Base-by-base conservation (phyloP, 805 yeast species). In the Candida piceae region DNA sequence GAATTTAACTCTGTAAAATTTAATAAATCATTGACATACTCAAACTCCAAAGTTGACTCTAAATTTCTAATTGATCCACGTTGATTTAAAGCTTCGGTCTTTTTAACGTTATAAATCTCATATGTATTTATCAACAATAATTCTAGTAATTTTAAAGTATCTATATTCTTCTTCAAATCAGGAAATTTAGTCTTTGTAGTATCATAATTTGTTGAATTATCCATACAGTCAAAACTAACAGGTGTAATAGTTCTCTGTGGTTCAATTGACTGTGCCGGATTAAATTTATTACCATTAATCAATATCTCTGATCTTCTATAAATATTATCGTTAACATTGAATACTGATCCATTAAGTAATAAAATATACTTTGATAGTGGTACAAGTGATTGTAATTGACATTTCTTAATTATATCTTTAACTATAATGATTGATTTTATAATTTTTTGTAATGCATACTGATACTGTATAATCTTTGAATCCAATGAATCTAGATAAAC, bases 391-490 rank as follows among this genome's bases (percentile, higher is more conserved):
- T 44, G 41, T 3, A 49, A 38, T 4, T 47, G 42, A 11, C 41
- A 56, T 38, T 19, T 46, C 39, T 31, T 41, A 35, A 34, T 45
- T 40, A 30, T 45, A 32, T 13, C 49, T 43, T 40, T 58, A 40
- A 69, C 42, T 1, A 50, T 34, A 17, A 46, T 55, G n/a, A 72
- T 46, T 31, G 72, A 53, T 23, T 58, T 56, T 25, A 62, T 61
- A 18, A 78, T 49, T 49, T 78, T 78, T 38, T 58, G 52, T 3
- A 71, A 60, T 8, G 78, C 73, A 47, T 75, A 75, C 38, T 69
- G 70, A 54, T 72, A 81, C 52, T 81, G 84, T 4, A 80, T 55
- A 16, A 77, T 64, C 42, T 71, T 70, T 11, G 78, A 74, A 45
- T 80, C 87, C 32, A 69, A 60, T 2, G 73, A 61, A 46, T 70